Evolutionary conservation across 2,329 filamentous ascomycete species (phyloP), one percentile per base, ranked within the genome.

Genomic region (Emergomyces orientalis): DNA sequence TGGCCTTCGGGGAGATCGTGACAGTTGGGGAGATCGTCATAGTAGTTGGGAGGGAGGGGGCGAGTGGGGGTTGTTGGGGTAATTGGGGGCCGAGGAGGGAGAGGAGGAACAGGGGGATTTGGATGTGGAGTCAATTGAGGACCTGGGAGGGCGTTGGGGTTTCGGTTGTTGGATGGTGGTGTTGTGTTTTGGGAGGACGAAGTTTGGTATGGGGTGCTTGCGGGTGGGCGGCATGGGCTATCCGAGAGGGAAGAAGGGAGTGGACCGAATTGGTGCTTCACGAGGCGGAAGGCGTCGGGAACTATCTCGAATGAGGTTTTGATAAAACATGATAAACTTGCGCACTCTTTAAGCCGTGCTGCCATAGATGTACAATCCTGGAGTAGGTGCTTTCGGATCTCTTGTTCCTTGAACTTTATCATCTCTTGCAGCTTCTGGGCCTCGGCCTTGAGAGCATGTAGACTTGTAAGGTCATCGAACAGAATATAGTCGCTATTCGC

Each of bases 291-390:
- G 19, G 73, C 62, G 32, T 69, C 67, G 0, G 73, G 72, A 4
- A 71, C 65, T 56, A 71, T 70, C 27, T 68, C 66, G 39, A 72
- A 66, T 2, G 70, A 71, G 22, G 68, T 69, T 32, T 69, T 66
- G 55, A 72, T 64, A 47, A 71, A 69, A 65, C 73, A 75, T 58
- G 67, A 67, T 43, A 75, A 56, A 57, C 54, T 68, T 9, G 63
- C 58, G 60, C 70, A 73, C 47, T 69, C 62, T 57, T 67, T 65
- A 64, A 69, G 68, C 43, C 64, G 63, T 45, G 64, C 59, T 2
- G 64, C 64, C 34, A 73, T 67, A 30, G 66, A 60, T 39, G 59
- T 62, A 60, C 73, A 74, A 41, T 72, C 69, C 30, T 69, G 64
- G 45, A 70, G 67, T 19, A 75, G 66, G 11, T 72, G 67, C 39